These are phyloP conservation scores for Pythium guiyangense DNA, from an alignment of 352 stramenopile genomes.

Conservation along the genomic window DNA sequence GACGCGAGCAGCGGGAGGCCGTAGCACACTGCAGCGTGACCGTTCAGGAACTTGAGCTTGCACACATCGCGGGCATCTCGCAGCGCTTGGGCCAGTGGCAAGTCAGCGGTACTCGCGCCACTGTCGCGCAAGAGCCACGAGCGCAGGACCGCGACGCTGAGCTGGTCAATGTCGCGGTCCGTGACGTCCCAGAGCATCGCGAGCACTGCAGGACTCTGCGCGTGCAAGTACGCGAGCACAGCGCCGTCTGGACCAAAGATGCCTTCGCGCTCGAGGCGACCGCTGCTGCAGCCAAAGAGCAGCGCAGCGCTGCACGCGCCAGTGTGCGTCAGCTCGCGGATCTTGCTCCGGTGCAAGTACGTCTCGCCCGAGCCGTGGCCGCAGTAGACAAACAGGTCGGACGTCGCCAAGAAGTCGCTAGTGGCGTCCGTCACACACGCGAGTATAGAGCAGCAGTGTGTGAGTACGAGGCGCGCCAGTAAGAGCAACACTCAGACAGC, in stretches of 20 bases:
- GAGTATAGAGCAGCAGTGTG: not conserved
- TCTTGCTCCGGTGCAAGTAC: constrained; percentile 84
- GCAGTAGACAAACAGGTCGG: constrained; percentile 96
- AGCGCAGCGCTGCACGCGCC: constrained; percentile 76
- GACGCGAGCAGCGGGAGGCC: constrained; percentile 74
- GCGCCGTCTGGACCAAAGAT: constrained; percentile 94
- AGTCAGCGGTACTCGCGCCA: constrained; percentile 18
- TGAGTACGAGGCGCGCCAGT: not conserved
- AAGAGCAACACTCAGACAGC: not conserved
- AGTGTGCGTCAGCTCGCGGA: constrained; percentile 34
- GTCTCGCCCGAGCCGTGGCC: constrained; percentile 95
- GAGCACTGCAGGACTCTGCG: constrained; percentile 92
- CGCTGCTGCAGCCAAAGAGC: constrained; percentile 98
- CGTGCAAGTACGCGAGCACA: constrained; percentile 91
- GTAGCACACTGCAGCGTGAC: constrained; percentile 95
- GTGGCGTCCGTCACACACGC: not conserved
- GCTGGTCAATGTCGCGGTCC: constrained; percentile 97
- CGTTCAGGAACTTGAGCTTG: constrained; percentile 94
- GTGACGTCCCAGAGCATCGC: constrained; percentile 99
- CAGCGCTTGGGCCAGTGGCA: constrained; percentile 66
- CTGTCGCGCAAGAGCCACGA: constrained; percentile 61
- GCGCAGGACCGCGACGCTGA: constrained; percentile 60
- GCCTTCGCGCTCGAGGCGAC: constrained; percentile 76
- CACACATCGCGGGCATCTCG: constrained; percentile 74
- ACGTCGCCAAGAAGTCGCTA: constrained; percentile 44